These are phyloP conservation scores for Colletotrichum plurivorum DNA, from an alignment of 2,329 filamentous ascomycete species.

Conservation along the genomic window DNA sequence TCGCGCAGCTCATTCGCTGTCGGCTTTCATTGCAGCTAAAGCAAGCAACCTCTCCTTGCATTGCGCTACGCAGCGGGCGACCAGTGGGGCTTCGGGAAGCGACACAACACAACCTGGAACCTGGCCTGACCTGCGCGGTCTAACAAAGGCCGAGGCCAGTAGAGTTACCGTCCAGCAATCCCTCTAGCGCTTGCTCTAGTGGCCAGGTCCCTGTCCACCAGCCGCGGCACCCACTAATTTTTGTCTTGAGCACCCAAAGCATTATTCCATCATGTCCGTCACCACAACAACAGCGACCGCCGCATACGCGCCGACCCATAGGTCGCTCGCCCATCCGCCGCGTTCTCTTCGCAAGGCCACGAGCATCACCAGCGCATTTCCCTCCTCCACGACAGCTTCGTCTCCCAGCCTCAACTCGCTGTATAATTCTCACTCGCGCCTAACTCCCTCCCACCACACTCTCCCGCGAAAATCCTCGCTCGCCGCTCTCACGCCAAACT, in stretches of 20 bases:
- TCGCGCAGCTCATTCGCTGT: slow-evolving; percentile 29
- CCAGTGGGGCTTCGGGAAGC: slow-evolving; percentile 33
- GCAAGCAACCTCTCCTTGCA: slow-evolving; percentile 30
- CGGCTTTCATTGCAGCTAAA: slow-evolving; percentile 17
- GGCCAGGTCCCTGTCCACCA: slow-evolving; percentile 26
- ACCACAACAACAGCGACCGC: slow-evolving; percentile 41
- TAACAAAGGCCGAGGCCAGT: slow-evolving; percentile 26
- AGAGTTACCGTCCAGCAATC: slow-evolving; percentile 25
- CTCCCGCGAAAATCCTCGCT: slow-evolving; percentile 80
- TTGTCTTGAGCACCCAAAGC: slow-evolving; percentile 20
- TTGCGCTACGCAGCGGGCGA: slow-evolving; percentile 18
- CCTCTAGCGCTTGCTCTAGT: slow-evolving; percentile 26
- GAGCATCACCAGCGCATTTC: slow-evolving; percentile 51
- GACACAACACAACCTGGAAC: slow-evolving; percentile 36
- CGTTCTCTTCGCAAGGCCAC: slow-evolving; percentile 61
- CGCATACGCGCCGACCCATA: slow-evolving; percentile 40
- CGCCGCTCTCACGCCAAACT: slow-evolving; percentile 75
- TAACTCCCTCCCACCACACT: slow-evolving; percentile 53
- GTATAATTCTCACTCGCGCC: slow-evolving; percentile 65
- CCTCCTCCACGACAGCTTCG: slow-evolving; percentile 60
- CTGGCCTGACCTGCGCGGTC: slow-evolving; percentile 34
- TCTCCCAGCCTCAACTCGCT: slow-evolving; percentile 71
- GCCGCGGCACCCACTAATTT: slow-evolving; percentile 32
- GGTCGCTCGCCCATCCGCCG: slow-evolving; percentile 37
- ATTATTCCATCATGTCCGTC: slow-evolving; percentile 38